A percentile compares a stretch with the other conserved stretches of the same genome.
Evolutionary conservation across 495 filamentous ascomycete genomes (phyloP).

Genomic region (Trichoderma orchidacearum): DNA sequence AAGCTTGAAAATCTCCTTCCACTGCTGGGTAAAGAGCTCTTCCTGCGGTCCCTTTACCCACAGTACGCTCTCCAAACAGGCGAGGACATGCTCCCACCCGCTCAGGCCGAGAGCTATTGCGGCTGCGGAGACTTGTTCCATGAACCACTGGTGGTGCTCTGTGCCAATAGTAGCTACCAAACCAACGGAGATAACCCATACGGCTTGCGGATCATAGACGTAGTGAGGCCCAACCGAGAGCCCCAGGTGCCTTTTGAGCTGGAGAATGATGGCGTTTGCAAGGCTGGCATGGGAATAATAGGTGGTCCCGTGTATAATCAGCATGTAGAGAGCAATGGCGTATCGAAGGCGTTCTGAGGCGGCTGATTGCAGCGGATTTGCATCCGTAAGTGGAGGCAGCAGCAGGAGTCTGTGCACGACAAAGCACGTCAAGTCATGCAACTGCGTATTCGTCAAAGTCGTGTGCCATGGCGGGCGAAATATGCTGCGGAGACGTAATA

Average conservation of each 20-base stretch:
- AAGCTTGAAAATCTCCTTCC: not conserved
- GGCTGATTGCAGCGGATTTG: slow-evolving; percentile 6
- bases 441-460: slow-evolving; percentile 19
- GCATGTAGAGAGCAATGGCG: slow-evolving; percentile 32
- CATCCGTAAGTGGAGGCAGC: slow-evolving; percentile 5
- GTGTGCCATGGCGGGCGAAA: slow-evolving; percentile 14
- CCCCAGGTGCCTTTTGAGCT: slow-evolving; percentile 16
- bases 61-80: slow-evolving; percentile 16
- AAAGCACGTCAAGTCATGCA: slow-evolving; percentile 37
- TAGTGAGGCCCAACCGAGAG: slow-evolving; percentile 6
- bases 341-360: slow-evolving; percentile 31
- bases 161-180: slow-evolving; percentile 22
- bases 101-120: slow-evolving; percentile 10
- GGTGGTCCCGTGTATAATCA: slow-evolving; percentile 33
- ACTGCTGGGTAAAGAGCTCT: slow-evolving; percentile 7
- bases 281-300: slow-evolving; percentile 35
- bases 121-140: not conserved
- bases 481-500: slow-evolving; percentile 26
- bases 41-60: slow-evolving; percentile 16
- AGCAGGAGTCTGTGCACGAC: slow-evolving; percentile 32
- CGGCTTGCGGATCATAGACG: slow-evolving; percentile 10
- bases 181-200: slow-evolving; percentile 28
- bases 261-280: slow-evolving; percentile 16
- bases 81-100: slow-evolving; percentile 12
- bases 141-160: slow-evolving; percentile 17